Evolutionary conservation across 345 rosid species (phyloP).

Genomic region (Euphorbia pulcherrima): DNA sequence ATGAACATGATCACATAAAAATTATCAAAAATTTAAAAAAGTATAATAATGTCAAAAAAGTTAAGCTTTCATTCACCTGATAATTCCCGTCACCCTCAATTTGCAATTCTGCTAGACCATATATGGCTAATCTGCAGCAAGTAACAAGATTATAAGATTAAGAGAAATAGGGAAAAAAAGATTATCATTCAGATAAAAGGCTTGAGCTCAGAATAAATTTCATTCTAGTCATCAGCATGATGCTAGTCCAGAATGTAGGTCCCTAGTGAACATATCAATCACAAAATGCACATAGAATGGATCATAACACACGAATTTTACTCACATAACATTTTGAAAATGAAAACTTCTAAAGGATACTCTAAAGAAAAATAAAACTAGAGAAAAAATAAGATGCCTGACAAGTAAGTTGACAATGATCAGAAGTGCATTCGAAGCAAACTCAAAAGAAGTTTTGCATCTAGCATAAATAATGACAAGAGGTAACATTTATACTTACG

Average conservation of each 20-base stretch:
- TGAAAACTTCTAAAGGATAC: not conserved
- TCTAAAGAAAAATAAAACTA: not conserved
- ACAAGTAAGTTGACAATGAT: not conserved
- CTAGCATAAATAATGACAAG: not conserved
- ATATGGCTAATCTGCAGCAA: conserved; percentile 63
- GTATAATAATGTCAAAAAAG: not conserved
- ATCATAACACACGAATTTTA: not conserved
- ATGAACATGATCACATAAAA: not conserved
- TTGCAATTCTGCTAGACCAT: conserved; percentile 76
- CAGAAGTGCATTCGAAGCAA: not conserved
- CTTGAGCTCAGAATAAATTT: conserved; percentile 3
- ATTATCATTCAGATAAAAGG: not conserved
- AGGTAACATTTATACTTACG: conserved; percentile 6
- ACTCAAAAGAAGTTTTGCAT: not conserved
- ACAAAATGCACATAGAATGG: not conserved
- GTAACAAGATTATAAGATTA: conserved; percentile 17
- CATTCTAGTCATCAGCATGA: not conserved
- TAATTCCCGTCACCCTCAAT: conserved; percentile 97
- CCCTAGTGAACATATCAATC: not conserved
- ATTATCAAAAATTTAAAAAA: not conserved
- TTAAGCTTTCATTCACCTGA: conserved; percentile 47
- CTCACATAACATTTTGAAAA: conserved; percentile 1
- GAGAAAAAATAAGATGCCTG: not conserved
- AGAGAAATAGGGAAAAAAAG: not conserved
- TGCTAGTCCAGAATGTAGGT: not conserved